Evolutionary conservation across 257 asterid species (phyloP), one percentile per base, ranked within the genome.

Genomic region (Lithospermum erythrorhizon): DNA sequence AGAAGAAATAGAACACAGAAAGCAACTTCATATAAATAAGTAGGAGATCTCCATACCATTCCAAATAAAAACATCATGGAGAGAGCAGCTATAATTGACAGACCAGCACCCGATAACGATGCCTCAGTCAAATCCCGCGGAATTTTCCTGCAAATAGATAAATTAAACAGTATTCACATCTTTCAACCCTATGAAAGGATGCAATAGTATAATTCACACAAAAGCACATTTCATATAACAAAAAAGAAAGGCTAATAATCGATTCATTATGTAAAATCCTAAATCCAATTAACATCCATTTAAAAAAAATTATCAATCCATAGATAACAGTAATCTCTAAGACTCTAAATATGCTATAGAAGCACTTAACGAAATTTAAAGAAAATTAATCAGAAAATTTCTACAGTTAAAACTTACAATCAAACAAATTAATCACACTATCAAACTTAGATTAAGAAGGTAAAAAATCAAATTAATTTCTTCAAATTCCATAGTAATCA

Each of bases 51-150:
- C 65, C 84, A 65, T 78, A 91, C 98, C 98, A 87, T 86, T 75
- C 98, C 98, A 79, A 91, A 85, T 65, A 90, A 76, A 73, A 90
- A 78, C 71, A 82, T 72, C 95, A 91, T 87, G 69, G 68, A 74
- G 60, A 91, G 61, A 63, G 95, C 94, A 49, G 96, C 98, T 65
- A 82, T 20, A 52, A 91, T 82, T 74, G 98, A 87, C 82, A 91
- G 65, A 52, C 96, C 95, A 79, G 96, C 96, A 70, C 96, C 98
- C 29, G 95, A 85, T 60, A 91, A 61, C 15, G 94, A 91, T 65
- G 98, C 94, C 73, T 91, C 95, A 3, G 94, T 90, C 83, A 90
- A 79, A 72, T 87, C 91, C 65, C 95, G 79, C 6, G 95, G 91
- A 23, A 81, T 85, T 79, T 91, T 91, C 80, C 98, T 90, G 95